phyloP scores from a whole-genome alignment of 257 asterid species.

The Rauvolfia tetraphylla region DNA sequence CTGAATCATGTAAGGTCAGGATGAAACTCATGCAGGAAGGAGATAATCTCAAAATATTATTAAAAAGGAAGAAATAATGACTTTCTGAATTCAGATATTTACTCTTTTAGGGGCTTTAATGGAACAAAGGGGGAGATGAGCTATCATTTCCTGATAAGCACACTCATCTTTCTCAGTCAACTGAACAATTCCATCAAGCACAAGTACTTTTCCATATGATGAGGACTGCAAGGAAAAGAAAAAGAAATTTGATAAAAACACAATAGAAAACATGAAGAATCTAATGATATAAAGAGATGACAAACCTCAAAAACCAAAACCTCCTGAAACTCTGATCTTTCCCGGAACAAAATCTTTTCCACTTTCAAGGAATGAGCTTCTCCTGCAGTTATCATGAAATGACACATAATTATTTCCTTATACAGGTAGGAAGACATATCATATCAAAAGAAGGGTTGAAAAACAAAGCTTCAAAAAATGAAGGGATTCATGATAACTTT shows the following conservation, averaged over 20 bases:
- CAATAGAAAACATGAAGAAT: conserved; percentile 9
- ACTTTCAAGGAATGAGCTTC: conserved; percentile 92
- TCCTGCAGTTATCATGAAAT: conserved; percentile 39
- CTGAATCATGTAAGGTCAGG: neutral
- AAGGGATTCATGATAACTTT: neutral
- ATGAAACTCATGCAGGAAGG: neutral
- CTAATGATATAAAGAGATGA: conserved; percentile 20
- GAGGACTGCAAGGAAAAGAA: conserved; percentile 48
- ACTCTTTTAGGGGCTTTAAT: conserved; percentile 77
- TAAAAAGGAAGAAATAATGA: neutral
- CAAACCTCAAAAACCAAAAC: conserved; percentile 90
- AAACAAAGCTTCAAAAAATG: neutral
- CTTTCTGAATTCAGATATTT: conserved; percentile 17
- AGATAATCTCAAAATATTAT: neutral
- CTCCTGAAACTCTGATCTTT: conserved; percentile 81
- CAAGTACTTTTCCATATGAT: conserved; percentile 87
- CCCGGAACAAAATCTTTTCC: conserved; percentile 70
- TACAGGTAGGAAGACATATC: neutral
- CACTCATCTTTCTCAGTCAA: conserved; percentile 98
- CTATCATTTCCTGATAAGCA: conserved; percentile 98
- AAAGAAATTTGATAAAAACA: neutral
- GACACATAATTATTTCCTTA: neutral
- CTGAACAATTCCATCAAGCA: conserved; percentile 95
- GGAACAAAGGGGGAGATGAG: conserved; percentile 96
- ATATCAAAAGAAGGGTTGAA: neutral